Percentiles rank a stretch among this genome's conserved stretches.
phyloP scores from a whole-genome alignment of 1,284 basidiomycete genomes.

The Phylloboletellus chloephorus region DNA sequence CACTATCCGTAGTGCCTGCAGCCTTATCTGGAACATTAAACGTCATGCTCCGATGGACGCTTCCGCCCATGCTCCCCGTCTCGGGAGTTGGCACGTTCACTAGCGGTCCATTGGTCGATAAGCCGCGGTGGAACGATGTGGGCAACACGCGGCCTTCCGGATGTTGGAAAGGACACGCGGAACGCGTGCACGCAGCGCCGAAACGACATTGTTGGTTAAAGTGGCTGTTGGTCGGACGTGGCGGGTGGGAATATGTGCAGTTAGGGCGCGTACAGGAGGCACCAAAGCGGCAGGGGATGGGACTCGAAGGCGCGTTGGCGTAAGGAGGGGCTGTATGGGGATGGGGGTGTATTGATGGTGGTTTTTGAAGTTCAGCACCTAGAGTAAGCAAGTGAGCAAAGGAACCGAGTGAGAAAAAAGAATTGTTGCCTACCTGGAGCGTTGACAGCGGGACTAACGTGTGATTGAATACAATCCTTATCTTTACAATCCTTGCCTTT shows the following conservation, averaged over 20 bases:
- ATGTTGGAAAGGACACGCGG: constrained; percentile 71
- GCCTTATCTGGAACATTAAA: constrained; percentile 46
- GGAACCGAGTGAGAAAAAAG: constrained; percentile 1
- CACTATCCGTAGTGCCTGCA: constrained; percentile 27
- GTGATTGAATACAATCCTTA: constrained; percentile 83
- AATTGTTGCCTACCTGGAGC: constrained; percentile 43
- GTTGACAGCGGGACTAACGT: constrained; percentile 81
- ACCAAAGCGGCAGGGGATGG: constrained; percentile 69
- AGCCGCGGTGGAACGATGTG: constrained; percentile 68
- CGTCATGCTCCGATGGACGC: constrained; percentile 60
- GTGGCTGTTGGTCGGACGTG: constrained; percentile 38
- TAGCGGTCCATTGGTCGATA: constrained; percentile 53
- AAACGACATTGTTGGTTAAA: constrained; percentile 61
- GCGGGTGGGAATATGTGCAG: constrained; percentile 68
- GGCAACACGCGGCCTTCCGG: constrained; percentile 75
- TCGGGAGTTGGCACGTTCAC: constrained; percentile 57
- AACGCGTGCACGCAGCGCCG: constrained; percentile 72
- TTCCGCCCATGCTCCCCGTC: constrained; percentile 56
- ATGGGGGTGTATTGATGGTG: constrained; percentile 27
- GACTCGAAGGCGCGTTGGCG: constrained; percentile 32
- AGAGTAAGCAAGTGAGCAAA: constrained; percentile 6
- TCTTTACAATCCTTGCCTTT: constrained; percentile 83
- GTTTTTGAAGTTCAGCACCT: constrained; percentile 42
- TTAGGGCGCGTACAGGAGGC: constrained; percentile 66
- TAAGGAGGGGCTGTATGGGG: constrained; percentile 18